Conservation (phyloP, 2,329 filamentous ascomycete species). For the Fusarium goolgardi region DNA sequence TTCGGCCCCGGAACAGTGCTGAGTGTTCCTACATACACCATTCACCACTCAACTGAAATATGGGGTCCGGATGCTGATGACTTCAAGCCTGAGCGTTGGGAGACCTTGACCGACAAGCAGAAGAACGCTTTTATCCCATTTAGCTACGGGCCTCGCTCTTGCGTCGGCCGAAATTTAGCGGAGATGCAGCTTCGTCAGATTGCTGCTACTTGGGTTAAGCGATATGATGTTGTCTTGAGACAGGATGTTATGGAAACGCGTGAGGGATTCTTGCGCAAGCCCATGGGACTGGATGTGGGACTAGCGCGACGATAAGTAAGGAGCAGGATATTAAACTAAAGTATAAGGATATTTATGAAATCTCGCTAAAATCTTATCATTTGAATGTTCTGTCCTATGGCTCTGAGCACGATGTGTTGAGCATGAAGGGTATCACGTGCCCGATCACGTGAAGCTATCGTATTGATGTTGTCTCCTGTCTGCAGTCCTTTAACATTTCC, state of each 20-base stretch:
- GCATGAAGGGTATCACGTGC: too few species aligned
- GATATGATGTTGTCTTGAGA: conserved; percentile 61
- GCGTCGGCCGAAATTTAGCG: conserved; percentile 83
- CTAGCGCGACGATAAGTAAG: conserved; percentile 22
- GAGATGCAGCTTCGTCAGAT: conserved; percentile 91
- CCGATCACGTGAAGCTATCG: too few species aligned
- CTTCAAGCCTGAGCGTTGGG: conserved; percentile 82
- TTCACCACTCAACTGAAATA: conserved; percentile 79
- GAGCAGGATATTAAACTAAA: too few species aligned
- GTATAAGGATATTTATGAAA: too few species aligned
- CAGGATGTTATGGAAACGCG: conserved; percentile 77
- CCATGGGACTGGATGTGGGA: conserved; percentile 67
- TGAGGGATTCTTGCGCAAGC: conserved; percentile 87
- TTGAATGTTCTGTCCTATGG: too few species aligned
- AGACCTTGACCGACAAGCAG: conserved; percentile 69
- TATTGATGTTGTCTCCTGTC: too few species aligned
- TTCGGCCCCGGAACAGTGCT: conserved; percentile 83
- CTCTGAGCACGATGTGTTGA: too few species aligned
- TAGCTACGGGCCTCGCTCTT: conserved; percentile 74
- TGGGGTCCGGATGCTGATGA: conserved; percentile 80
- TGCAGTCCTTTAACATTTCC: too few species aligned
- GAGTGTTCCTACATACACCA: conserved; percentile 83
- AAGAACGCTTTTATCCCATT: conserved; percentile 82
- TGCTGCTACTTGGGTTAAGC: conserved; percentile 70
- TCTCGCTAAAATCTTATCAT: too few species aligned